A percentile compares a stretch with the other conserved stretches of the same genome.
Conservation (phyloP, 2,329 filamentous ascomycete species). For the Ophiostoma populinum region DNA sequence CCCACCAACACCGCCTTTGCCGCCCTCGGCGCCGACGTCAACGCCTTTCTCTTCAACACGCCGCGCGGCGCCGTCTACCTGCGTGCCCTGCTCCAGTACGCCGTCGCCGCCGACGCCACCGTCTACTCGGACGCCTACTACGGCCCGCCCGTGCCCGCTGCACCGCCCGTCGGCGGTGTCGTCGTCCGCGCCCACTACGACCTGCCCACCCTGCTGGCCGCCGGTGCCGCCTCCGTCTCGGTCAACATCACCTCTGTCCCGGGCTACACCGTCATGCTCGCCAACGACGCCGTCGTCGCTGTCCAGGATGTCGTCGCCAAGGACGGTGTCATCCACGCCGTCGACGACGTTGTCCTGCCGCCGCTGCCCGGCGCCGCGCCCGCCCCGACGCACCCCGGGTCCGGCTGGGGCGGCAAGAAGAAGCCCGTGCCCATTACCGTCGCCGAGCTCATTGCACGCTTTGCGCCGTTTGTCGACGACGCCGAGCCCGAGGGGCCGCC, state of each 20-base stretch:
- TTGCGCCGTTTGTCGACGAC: slow-evolving; percentile 9
- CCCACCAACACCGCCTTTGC: slow-evolving; percentile 69
- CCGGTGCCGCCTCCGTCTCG: slow-evolving; percentile 42
- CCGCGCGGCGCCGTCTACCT: slow-evolving; percentile 57
- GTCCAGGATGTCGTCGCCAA: slow-evolving; percentile 54
- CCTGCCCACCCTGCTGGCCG: slow-evolving; percentile 59
- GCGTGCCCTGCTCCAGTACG: slow-evolving; percentile 61
- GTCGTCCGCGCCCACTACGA: slow-evolving; percentile 47
- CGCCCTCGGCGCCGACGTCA: slow-evolving; percentile 52
- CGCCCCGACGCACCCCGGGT: slow-evolving; percentile 1
- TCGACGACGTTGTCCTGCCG: slow-evolving; percentile 58
- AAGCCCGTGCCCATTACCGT: slow-evolving; percentile 4
- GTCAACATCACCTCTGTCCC: slow-evolving; percentile 55
- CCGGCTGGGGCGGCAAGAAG: neutral
- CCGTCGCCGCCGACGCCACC: slow-evolving; percentile 55
- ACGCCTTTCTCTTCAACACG: slow-evolving; percentile 73
- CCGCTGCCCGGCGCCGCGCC: slow-evolving; percentile 28
- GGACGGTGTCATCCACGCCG: slow-evolving; percentile 71
- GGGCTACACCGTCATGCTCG: slow-evolving; percentile 51
- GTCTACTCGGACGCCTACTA: slow-evolving; percentile 77
- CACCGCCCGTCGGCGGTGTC: slow-evolving; percentile 25
- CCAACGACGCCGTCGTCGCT: slow-evolving; percentile 58
- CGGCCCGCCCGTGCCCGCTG: slow-evolving; percentile 18
- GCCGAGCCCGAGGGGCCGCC: neutral
- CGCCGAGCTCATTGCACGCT: slow-evolving; percentile 6